phyloP scores from a whole-genome alignment of 2,329 filamentous ascomycete species.

The Coniosporium tulheliwenetii region DNA sequence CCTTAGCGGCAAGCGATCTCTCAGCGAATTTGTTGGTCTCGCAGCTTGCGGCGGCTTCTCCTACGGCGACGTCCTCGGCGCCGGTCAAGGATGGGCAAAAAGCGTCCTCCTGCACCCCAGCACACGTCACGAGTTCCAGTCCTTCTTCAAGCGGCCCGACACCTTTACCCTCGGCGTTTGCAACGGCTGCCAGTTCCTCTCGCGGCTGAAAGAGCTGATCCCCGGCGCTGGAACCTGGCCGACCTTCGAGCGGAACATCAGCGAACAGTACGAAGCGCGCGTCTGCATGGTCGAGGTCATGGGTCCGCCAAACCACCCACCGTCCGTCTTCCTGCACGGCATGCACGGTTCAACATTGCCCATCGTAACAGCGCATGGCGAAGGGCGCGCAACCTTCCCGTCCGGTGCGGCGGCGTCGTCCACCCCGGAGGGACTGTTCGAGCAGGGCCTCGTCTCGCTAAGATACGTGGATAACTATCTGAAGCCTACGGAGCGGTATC shows the following conservation, averaged over 20 bases:
- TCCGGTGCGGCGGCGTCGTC: slow-evolving; percentile 20
- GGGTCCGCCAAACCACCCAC: slow-evolving; percentile 34
- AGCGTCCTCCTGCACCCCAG: slow-evolving; percentile 72
- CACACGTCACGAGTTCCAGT: slow-evolving; percentile 60
- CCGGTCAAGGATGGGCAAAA: slow-evolving; percentile 94
- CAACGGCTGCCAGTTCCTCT: slow-evolving; percentile 95
- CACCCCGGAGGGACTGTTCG: slow-evolving; percentile 37
- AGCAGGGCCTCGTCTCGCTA: slow-evolving; percentile 56
- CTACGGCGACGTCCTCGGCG: slow-evolving; percentile 81
- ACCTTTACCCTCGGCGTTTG: slow-evolving; percentile 91
- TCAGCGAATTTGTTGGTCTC: slow-evolving; percentile 71
- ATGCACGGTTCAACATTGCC: slow-evolving; percentile 73
- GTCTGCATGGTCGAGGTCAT: slow-evolving; percentile 72
- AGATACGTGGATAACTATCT: slow-evolving; percentile 76
- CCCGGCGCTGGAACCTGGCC: slow-evolving; percentile 75
- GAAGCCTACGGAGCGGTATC: slow-evolving; percentile 65
- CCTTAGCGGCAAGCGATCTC: slow-evolving; percentile 61
- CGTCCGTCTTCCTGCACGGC: slow-evolving; percentile 77
- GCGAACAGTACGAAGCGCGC: slow-evolving; percentile 80
- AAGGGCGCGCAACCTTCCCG: slow-evolving; percentile 56
- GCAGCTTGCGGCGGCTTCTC: slow-evolving; percentile 96
- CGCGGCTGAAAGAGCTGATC: slow-evolving; percentile 66
- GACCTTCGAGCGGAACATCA: slow-evolving; percentile 69
- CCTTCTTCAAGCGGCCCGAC: slow-evolving; percentile 75
- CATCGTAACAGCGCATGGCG: slow-evolving; percentile 80